These are phyloP conservation scores for Alternaria brassicicola DNA, from an alignment of 2,329 filamentous ascomycete species.

Conservation along the genomic window DNA sequence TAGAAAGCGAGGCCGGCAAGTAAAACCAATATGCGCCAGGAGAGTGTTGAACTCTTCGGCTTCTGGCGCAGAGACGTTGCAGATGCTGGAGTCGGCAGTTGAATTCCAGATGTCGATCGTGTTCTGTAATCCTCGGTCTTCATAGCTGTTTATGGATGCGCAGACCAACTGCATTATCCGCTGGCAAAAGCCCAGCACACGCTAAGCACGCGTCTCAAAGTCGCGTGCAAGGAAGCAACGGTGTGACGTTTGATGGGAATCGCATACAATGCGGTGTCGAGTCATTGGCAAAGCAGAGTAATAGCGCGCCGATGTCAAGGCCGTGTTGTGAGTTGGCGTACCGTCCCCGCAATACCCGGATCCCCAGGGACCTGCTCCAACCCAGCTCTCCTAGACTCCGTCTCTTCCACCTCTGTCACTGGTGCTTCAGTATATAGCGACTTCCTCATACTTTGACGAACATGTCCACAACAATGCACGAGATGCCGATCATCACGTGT, in stretches of 20 bases:
- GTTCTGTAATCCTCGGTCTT: constrained; percentile 25
- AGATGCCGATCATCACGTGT: constrained; percentile 31
- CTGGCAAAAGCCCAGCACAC: constrained; percentile 13
- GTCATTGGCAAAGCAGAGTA: constrained; percentile 1
- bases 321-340: constrained; percentile 15
- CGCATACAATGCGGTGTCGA: not conserved
- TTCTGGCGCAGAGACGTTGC: constrained; percentile 19
- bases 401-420: constrained; percentile 1
- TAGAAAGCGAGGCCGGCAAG: constrained; percentile 15
- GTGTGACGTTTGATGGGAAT: constrained; percentile 1
- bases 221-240: constrained; percentile 5
- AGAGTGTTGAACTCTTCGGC: constrained; percentile 31
- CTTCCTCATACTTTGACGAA: not conserved
- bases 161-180: constrained; percentile 16
- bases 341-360: constrained; percentile 18
- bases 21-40: constrained; percentile 14
- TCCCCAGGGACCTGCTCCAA: constrained; percentile 1
- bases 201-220: constrained; percentile 21
- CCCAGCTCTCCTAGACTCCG: not conserved
- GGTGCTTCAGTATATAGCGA: not conserved
- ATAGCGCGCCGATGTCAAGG: constrained; percentile 11
- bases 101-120: not conserved
- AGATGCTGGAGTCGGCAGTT: constrained; percentile 9
- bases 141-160: constrained; percentile 28
- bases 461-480: not conserved